Evolutionary conservation across 129 eudicot species (phyloP), one percentile per base, ranked within the genome.

Genomic region (Arctium minus): DNA sequence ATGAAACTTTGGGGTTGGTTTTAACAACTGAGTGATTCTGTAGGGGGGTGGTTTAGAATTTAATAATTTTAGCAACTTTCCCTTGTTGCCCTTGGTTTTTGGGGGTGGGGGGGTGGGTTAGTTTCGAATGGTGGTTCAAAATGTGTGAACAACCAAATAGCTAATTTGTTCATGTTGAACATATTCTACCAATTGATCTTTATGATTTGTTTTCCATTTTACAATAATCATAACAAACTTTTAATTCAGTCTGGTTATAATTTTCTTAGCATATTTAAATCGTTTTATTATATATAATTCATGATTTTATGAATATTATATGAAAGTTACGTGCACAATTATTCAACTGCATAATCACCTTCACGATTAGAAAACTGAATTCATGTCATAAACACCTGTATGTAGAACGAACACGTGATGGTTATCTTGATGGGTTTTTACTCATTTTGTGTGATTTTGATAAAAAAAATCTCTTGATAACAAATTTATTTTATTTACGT

Each of bases 151-250:
- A 72, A 79, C 79, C 79, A 78, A 62, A 72, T 38, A 74, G 84
- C 67, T 38, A 56, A 78, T 38, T 70, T 78, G 86, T 72, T 84
- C 87, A 84, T 79, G 87, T 79, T 83, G 80, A 60, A 78, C 87
- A 71, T 84, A 69, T 60, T 84, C 79, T 79, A 64, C 79, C 78
- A 39, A 77, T 83, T 84, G 87, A 79, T 60, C 71, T 84, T 56
- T 42, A 27, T 84, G 68, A 73, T 79, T 84, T 76, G 2, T 35
- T 84, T 79, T 29, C 40, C 31, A 72, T 73, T 84, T 79, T 78
- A 84, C 87, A 84, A 84, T 84, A 84, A 84, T 18, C 33, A 67
- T 18, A 67, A 67, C 12, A 27, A 67, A 29, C 33, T 8, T 53
- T 67, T 67, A 27, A 65, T 65, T n/a, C 31, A n/a, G 8, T 64